phyloP scores from a whole-genome alignment of 768 basidiomycete genomes.

The Rossbeevera mucosa region DNA sequence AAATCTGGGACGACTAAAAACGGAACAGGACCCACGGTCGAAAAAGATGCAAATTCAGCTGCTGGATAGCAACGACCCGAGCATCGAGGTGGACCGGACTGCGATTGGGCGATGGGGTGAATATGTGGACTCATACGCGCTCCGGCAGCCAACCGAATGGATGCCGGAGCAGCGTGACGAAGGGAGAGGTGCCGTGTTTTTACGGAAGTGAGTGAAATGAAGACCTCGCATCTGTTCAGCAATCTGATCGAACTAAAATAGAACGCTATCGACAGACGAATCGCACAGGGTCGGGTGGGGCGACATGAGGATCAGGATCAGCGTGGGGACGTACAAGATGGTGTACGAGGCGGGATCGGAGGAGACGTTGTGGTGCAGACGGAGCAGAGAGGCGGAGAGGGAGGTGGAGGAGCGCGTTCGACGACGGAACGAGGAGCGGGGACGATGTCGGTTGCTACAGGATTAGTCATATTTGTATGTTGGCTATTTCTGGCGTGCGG shows the following conservation, averaged over 20 bases:
- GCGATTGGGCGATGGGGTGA: slow-evolving; percentile 60
- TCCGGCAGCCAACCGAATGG: slow-evolving; percentile 72
- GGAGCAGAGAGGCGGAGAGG: slow-evolving; percentile 32
- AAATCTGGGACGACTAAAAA: slow-evolving; percentile 8
- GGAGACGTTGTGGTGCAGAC: slow-evolving; percentile 44
- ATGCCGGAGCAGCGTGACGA: slow-evolving; percentile 37
- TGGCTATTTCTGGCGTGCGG: slow-evolving; percentile 17
- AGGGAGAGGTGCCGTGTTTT: slow-evolving; percentile 42
- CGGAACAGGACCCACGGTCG: slow-evolving; percentile 47
- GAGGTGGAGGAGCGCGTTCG: slow-evolving; percentile 37
- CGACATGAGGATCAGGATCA: slow-evolving; percentile 46
- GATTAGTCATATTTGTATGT: slow-evolving; percentile 3
- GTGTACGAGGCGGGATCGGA: slow-evolving; percentile 66
- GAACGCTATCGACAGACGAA: slow-evolving; percentile 41
- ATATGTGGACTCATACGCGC: slow-evolving; percentile 70
- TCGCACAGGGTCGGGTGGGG: slow-evolving; percentile 13
- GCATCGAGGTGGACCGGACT: slow-evolving; percentile 50
- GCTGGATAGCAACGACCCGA: slow-evolving; percentile 59
- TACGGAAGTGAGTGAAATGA: slow-evolving; percentile 50
- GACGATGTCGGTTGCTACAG: slow-evolving; percentile 38
- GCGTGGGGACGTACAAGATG: slow-evolving; percentile 59
- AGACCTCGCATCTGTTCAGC: slow-evolving; percentile 5
- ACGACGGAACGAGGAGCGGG: slow-evolving; percentile 53
- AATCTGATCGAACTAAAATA: slow-evolving; percentile 42
- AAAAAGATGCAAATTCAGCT: slow-evolving; percentile 60